Conservation (phyloP, 2,329 filamentous ascomycete species). For the Bipolaris oryzae region DNA sequence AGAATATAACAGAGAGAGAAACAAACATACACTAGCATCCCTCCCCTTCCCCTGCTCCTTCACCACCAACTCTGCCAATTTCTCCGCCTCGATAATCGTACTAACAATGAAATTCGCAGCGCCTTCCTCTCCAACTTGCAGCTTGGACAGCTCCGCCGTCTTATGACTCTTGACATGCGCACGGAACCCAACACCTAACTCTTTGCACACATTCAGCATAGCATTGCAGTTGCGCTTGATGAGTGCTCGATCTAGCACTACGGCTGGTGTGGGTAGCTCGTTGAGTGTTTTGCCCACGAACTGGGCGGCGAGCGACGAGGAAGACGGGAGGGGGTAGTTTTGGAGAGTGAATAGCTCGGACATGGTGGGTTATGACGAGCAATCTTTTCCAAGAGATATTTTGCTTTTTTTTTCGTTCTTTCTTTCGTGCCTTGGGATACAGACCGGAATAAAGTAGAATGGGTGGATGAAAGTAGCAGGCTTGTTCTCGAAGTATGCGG, state of each 20-base stretch:
- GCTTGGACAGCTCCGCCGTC: constrained; percentile 68
- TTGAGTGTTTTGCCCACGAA: constrained; percentile 67
- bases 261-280: constrained; percentile 69
- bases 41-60: constrained; percentile 63
- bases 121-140: constrained; percentile 67
- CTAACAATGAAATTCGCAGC: constrained; percentile 71
- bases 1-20: background rate
- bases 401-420: background rate
- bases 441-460: no score
- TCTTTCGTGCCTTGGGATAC: background rate
- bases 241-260: constrained; percentile 70
- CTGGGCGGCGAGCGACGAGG: constrained; percentile 15
- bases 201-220: constrained; percentile 69
- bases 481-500: no score
- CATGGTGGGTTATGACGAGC: background rate
- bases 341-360: background rate
- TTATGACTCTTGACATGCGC: constrained; percentile 87
- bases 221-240: constrained; percentile 70
- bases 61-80: constrained; percentile 64
- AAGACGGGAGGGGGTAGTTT: constrained; percentile 27
- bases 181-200: constrained; percentile 69
- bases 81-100: constrained; percentile 75
- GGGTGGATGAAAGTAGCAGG: no score
- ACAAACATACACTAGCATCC: constrained; percentile 61
- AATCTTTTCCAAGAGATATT: background rate